Base-by-base conservation (phyloP, 2,329 filamentous ascomycete species). In the Cladosporium colombiae region DNA sequence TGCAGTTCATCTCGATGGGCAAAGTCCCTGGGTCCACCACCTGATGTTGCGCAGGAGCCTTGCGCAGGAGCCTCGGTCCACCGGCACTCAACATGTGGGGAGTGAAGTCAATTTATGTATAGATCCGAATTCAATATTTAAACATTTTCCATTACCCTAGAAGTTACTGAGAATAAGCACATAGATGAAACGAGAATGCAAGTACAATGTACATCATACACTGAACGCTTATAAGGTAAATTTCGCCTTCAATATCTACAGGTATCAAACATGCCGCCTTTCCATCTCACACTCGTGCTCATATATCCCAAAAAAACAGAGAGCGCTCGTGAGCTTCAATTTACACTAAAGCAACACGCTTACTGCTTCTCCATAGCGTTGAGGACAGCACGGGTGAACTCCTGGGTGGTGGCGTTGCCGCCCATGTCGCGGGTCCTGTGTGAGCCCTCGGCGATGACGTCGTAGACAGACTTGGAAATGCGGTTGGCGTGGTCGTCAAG, bases 401-500 rank as follows among this genome's bases (percentile, higher is more conserved):
- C 89, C 82, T 97, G 89, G 70, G 94, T 99, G 74, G 91, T 92
- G 77, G 88, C 88, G 71, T 89, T 83, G 79, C 95, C 95, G 78
- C 94, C 94, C 95, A 99, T 97, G 78, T 99, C 95, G 75, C 91
- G 90, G 70, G 95, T 99, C 80, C 93, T 90, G 76, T 33, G n/a
- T 82, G 92, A 89, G 79, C 93, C 93, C 77, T 97, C 92, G 73
- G 90, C 89, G 78, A 99, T 98, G 66, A 90, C 88, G 78, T 88
- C 87, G 77, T 90, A 90, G 56, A 90, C 87, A 72, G 91, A 90
- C 86, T 94, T 94, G 80, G 92, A 96, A 82, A 98, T 97, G 79
- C 95, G 90, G 88, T 97, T 97, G 76, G 95, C 95, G 80, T 99
- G 95, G 80, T 98, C 93, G 78, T 99, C 94, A 61, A 99, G 90